phyloP scores from a whole-genome alignment of 768 basidiomycete species.

The Trametes villosa region DNA sequence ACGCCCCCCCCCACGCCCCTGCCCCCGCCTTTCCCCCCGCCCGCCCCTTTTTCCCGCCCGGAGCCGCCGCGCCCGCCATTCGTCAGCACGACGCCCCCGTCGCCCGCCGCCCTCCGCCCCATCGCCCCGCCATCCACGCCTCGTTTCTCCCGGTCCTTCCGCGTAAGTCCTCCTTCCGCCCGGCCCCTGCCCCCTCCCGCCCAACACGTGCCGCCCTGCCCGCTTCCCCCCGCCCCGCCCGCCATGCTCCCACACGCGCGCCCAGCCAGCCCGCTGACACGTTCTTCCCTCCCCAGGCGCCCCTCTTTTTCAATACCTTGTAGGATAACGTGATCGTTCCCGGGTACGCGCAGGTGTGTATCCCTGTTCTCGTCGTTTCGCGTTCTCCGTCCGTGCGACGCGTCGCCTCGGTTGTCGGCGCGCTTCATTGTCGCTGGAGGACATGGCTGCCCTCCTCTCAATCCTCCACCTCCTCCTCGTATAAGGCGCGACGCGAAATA shows the following conservation, averaged over 20 bases:
- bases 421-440: background rate
- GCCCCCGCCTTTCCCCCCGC: background rate
- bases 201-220: background rate
- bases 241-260: background rate
- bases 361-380: background rate
- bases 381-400: background rate
- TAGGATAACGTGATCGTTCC: conserved; percentile 7
- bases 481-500: no score
- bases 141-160: background rate
- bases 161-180: conserved; percentile 4
- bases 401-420: background rate
- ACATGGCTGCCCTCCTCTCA: no score
- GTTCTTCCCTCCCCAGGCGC: background rate
- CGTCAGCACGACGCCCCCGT: conserved; percentile 4
- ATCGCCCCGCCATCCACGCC: conserved; percentile 14
- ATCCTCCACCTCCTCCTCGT: no score
- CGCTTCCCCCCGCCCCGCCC: background rate
- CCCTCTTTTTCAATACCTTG: background rate
- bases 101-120: background rate
- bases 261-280: background rate
- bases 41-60: background rate
- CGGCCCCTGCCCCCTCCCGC: background rate
- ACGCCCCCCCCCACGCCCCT: background rate
- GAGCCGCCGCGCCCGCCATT: background rate
- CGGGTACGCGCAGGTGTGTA: background rate